These are phyloP conservation scores for Emmonsiellopsis sp. DNA, from an alignment of 2,329 filamentous ascomycete species.

Conservation along the genomic window DNA sequence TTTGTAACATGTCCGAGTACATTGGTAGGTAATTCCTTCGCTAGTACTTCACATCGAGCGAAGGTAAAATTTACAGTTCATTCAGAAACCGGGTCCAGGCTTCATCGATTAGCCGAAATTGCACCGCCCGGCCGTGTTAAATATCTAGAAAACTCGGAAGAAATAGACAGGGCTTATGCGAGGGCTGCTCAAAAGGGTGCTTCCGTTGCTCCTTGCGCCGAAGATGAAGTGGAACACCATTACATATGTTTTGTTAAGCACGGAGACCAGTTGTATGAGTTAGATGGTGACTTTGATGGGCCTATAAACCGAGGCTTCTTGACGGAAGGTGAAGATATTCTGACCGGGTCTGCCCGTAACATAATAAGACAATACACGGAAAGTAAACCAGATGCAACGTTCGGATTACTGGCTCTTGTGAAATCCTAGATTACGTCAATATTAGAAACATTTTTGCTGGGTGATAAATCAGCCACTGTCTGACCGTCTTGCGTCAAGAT, in stretches of 20 bases:
- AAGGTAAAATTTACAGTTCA: not conserved
- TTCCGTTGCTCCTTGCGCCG: conserved; percentile 5
- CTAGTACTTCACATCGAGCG: not conserved
- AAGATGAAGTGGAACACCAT: conserved; percentile 12
- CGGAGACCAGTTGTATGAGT: conserved; percentile 6
- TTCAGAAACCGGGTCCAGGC: not conserved
- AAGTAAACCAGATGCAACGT: too few relatives aligned
- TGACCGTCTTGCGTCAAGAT: not conserved
- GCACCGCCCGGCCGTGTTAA: not conserved
- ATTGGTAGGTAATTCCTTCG: conserved; percentile 4
- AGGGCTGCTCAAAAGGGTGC: conserved; percentile 6
- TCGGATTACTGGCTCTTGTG: conserved; percentile 7
- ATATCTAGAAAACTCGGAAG: conserved; percentile 5
- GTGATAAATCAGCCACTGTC: not conserved
- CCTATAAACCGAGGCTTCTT: conserved; percentile 2
- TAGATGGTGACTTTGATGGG: conserved; percentile 2
- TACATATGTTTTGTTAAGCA: conserved; percentile 11
- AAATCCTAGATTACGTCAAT: too few relatives aligned
- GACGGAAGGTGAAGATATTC: conserved; percentile 1
- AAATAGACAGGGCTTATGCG: conserved; percentile 4
- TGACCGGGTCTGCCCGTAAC: conserved; percentile 1
- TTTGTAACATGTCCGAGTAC: conserved; percentile 7
- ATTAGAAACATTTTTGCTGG: too few relatives aligned
- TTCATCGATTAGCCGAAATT: conserved; percentile 2
- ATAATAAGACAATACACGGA: conserved; percentile 7